Conservation (phyloP, 768 basidiomycete genomes). For the Coprinopsis sp. region DNA sequence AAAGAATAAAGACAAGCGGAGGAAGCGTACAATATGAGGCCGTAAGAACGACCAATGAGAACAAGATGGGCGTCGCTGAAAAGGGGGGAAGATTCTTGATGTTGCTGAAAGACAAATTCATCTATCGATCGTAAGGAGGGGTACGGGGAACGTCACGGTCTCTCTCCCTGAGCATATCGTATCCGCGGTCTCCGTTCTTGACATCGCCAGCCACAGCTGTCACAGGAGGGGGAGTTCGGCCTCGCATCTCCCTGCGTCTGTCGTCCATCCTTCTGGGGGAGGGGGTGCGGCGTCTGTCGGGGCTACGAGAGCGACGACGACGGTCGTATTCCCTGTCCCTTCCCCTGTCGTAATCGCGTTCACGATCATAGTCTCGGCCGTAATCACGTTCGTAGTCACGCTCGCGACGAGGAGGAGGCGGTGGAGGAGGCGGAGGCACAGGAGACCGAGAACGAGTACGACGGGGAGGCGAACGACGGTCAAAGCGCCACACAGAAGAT, state of each 20-base stretch:
- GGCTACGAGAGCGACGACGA: slow-evolving; percentile 12
- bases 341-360: slow-evolving; percentile 1
- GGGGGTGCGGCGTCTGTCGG: slow-evolving; percentile 17
- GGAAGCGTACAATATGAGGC: too few relatives aligned
- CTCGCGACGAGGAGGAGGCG: too few relatives aligned
- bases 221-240: slow-evolving; percentile 11
- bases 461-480: slow-evolving; percentile 22
- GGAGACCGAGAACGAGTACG: slow-evolving; percentile 28
- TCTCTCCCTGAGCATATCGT: slow-evolving; percentile 21
- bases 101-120: neutral
- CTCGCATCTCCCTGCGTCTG: slow-evolving; percentile 13
- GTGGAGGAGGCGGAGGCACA: slow-evolving; percentile 13
- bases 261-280: slow-evolving; percentile 21
- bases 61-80: too few relatives aligned
- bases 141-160: slow-evolving; percentile 51
- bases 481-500: slow-evolving; percentile 34
- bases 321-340: slow-evolving; percentile 18
- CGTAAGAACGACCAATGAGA: too few relatives aligned
- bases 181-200: slow-evolving; percentile 27
- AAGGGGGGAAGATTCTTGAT: too few relatives aligned
- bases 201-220: slow-evolving; percentile 10
- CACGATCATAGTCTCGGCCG: slow-evolving; percentile 24
- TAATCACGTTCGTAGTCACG: slow-evolving; percentile 22
- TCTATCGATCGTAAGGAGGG: slow-evolving; percentile 57
- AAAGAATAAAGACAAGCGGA: neutral